These are phyloP conservation scores for Alternaria postmessia DNA, from an alignment of 2,329 filamentous ascomycete genomes.

Conservation along the genomic window DNA sequence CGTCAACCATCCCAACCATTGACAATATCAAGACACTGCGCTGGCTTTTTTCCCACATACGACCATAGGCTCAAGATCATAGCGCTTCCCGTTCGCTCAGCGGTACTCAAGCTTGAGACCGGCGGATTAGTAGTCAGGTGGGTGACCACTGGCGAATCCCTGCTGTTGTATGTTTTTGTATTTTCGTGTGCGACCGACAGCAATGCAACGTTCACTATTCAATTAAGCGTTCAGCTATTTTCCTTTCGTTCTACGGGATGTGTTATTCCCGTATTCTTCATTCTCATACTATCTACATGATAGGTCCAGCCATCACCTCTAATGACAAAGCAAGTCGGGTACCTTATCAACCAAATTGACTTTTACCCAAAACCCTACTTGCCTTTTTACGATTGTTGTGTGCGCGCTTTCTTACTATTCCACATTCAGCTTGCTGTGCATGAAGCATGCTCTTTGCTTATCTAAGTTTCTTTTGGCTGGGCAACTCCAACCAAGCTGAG, in stretches of 20 bases:
- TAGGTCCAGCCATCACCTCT: not conserved
- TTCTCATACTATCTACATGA: not conserved
- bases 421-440: not conserved
- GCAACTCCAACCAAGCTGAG: not conserved
- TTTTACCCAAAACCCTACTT: not conserved
- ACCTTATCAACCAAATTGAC: not conserved
- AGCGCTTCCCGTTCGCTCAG: conserved; percentile 17
- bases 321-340: not conserved
- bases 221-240: not conserved
- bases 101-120: conserved; percentile 9
- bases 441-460: not conserved
- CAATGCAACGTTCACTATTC: not conserved
- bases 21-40: not conserved
- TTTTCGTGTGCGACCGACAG: conserved; percentile 5
- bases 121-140: conserved; percentile 16
- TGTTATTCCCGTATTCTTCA: not conserved
- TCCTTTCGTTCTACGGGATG: not conserved
- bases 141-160: conserved; percentile 17
- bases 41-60: conserved; percentile 1
- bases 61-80: conserved; percentile 10
- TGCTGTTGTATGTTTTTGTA: conserved; percentile 18
- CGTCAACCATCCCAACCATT: not conserved
- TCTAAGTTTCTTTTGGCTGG: not conserved
- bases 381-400: not conserved
- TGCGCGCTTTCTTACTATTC: not conserved